Conservation (phyloP, 768 basidiomycete species). For the Goffeauzyma gilvescens region DNA sequence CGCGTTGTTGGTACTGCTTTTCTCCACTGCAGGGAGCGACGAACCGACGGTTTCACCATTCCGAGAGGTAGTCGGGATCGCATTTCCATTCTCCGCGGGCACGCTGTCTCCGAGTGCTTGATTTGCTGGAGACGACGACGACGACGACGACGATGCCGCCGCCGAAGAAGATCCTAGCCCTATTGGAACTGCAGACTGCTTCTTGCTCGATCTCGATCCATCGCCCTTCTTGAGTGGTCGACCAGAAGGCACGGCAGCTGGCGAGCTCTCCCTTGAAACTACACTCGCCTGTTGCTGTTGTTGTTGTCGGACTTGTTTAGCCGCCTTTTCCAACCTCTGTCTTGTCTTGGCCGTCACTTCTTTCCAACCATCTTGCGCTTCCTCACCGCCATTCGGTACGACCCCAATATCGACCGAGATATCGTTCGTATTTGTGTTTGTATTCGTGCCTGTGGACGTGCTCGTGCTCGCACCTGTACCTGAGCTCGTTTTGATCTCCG, state of each 20-base stretch:
- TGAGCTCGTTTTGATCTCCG: neutral
- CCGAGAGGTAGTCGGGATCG: neutral
- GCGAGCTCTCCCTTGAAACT: no score
- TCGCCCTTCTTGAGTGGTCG: neutral
- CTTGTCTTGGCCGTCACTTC: conserved; percentile 2
- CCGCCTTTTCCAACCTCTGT: neutral
- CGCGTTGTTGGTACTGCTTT: no score
- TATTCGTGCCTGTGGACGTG: no score
- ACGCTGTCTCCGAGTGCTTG: no score
- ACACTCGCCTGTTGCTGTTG: neutral
- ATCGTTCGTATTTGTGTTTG: no score
- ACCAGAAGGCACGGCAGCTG: no score
- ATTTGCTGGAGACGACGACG: no score
- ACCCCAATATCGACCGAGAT: neutral
- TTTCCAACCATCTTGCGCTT: conserved; percentile 5
- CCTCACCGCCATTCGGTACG: neutral
- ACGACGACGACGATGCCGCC: neutral
- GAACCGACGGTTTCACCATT: no score
- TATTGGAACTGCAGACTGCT: no score
- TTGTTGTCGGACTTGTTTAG: neutral
- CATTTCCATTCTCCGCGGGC: neutral
- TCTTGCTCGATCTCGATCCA: neutral
- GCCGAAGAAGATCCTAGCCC: no score
- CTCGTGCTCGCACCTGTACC: no score
- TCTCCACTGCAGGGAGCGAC: no score